These are phyloP conservation scores for Aureobasidium sp. DNA, from an alignment of 2,329 filamentous ascomycete species.

Conservation along the genomic window DNA sequence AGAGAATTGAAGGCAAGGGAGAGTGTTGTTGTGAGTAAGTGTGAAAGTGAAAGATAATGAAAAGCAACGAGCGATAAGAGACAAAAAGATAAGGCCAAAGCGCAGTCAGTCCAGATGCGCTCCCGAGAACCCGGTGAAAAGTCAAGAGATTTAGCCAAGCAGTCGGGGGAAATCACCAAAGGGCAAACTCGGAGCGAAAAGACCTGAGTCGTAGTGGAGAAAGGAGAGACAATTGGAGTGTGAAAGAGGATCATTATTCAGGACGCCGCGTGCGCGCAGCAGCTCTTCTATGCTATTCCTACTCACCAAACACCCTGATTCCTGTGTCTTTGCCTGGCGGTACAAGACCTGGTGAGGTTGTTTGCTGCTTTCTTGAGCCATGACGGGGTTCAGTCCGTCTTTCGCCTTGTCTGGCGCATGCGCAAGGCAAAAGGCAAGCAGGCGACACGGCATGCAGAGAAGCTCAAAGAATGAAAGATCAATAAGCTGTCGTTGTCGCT, in stretches of 20 bases:
- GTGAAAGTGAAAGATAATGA: neutral
- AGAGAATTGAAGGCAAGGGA: neutral
- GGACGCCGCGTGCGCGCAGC: neutral
- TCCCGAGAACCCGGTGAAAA: neutral
- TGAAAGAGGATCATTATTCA: neutral
- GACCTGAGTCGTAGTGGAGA: neutral
- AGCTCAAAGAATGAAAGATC: neutral
- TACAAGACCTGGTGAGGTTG: neutral
- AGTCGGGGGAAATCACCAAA: neutral
- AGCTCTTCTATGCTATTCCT: neutral
- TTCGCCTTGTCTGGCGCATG: neutral
- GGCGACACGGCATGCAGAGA: neutral
- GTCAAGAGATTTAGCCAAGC: neutral
- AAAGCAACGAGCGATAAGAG: neutral
- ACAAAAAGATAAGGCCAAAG: slow-evolving; percentile 3
- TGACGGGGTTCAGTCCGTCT: neutral
- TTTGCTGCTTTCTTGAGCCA: neutral
- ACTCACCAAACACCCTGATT: neutral
- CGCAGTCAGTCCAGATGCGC: neutral
- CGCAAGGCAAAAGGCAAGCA: neutral
- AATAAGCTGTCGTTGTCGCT: neutral
- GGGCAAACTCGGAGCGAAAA: neutral
- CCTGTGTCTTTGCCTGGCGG: neutral
- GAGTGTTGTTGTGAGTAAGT: neutral
- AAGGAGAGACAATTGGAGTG: neutral